A percentile compares a stretch with the other conserved stretches of the same genome.
These are phyloP conservation scores for Ligustrum vulgare DNA, from an alignment of 257 asterid species.

Conservation along the genomic window DNA sequence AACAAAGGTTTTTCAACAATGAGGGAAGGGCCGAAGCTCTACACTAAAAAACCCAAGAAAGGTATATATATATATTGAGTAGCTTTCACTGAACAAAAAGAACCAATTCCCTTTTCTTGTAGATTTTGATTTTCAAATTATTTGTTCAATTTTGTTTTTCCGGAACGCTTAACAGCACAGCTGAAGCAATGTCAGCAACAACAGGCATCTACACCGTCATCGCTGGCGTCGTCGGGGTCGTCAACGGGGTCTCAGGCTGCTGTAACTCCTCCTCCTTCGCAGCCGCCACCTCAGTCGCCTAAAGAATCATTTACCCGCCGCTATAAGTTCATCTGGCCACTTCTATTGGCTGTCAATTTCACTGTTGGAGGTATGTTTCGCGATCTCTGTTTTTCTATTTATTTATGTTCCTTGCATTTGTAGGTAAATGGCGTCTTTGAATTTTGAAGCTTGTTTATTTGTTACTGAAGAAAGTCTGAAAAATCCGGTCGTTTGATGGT, in stretches of 20 bases:
- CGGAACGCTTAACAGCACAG: constrained; percentile 43
- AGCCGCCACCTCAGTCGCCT: constrained; percentile 35
- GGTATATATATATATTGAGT: constrained; percentile 23
- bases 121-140: not conserved
- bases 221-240: constrained; percentile 38
- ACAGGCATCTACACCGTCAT: constrained; percentile 30
- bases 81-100: not conserved
- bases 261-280: not conserved
- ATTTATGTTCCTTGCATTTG: not conserved
- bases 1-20: constrained; percentile 28
- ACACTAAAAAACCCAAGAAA: constrained; percentile 64
- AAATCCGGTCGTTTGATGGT: too few species aligned
- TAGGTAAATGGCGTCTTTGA: too few species aligned
- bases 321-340: constrained; percentile 65
- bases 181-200: constrained; percentile 45
- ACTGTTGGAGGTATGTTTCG: constrained; percentile 60
- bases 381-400: not conserved
- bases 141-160: not conserved
- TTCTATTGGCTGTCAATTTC: constrained; percentile 71
- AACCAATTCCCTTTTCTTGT: not conserved
- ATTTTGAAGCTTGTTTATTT: too few species aligned
- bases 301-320: constrained; percentile 69
- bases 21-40: constrained; percentile 66
- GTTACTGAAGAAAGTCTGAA: too few species aligned
- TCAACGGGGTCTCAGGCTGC: constrained; percentile 29